These are phyloP conservation scores for Zanthoxylum bungeanum DNA, from an alignment of 345 rosid species.

Conservation along the genomic window DNA sequence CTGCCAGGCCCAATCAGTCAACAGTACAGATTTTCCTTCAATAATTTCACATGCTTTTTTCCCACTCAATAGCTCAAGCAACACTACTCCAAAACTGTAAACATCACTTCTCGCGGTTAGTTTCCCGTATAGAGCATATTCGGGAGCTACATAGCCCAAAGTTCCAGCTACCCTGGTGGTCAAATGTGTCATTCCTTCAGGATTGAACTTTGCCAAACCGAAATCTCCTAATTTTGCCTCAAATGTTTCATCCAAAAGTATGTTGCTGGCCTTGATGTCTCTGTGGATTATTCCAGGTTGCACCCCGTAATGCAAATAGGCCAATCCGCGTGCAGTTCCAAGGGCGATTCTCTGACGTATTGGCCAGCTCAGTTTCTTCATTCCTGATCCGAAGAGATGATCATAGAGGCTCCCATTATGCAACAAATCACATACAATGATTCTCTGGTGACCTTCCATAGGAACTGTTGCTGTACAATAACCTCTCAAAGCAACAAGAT, in stretches of 20 bases:
- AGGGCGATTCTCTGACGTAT: slow-evolving; percentile 34
- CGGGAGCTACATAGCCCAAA: slow-evolving; percentile 45
- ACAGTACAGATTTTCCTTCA: slow-evolving; percentile 21
- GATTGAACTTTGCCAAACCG: slow-evolving; percentile 42
- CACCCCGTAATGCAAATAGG: slow-evolving; percentile 38
- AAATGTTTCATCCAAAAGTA: slow-evolving; percentile 35
- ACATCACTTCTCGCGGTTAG: slow-evolving; percentile 39
- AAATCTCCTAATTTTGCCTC: slow-evolving; percentile 48
- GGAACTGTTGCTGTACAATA: slow-evolving; percentile 34
- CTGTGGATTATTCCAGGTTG: slow-evolving; percentile 41
- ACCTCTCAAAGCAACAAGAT: slow-evolving; percentile 44
- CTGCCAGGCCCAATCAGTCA: slow-evolving; percentile 42
- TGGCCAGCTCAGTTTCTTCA: slow-evolving; percentile 37
- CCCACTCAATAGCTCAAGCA: slow-evolving; percentile 46
- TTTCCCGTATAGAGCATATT: slow-evolving; percentile 42
- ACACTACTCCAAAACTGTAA: slow-evolving; percentile 39
- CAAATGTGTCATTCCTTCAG: slow-evolving; percentile 36
- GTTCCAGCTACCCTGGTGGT: slow-evolving; percentile 44
- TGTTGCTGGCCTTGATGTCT: slow-evolving; percentile 47
- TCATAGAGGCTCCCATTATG: slow-evolving; percentile 40
- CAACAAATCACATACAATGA: slow-evolving; percentile 38
- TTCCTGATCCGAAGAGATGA: slow-evolving; percentile 30
- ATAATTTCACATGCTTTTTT: slow-evolving; percentile 27
- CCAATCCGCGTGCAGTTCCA: slow-evolving; percentile 43
- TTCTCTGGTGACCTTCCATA: slow-evolving; percentile 33